Evolutionary conservation across 768 basidiomycete genomes (phyloP).

Genomic region (Calocybe gangraenosa): DNA sequence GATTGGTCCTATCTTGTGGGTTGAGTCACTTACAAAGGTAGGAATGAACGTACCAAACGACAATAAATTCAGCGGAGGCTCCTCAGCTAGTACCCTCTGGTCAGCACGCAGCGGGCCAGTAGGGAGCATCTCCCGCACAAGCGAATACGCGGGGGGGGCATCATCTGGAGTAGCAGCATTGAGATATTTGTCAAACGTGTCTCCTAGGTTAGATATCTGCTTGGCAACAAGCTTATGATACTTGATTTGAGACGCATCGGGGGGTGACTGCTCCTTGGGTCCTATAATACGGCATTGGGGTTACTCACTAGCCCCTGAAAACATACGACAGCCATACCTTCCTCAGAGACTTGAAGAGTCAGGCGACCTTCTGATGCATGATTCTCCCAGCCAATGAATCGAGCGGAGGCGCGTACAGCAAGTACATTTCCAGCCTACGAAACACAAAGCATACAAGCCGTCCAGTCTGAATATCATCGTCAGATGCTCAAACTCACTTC

Average conservation of each 20-base stretch:
- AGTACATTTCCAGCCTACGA: conserved; percentile 29
- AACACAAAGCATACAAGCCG: too few relatives aligned
- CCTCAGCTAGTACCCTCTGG: conserved; percentile 16
- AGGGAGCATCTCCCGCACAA: conserved; percentile 21
- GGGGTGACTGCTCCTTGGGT: conserved; percentile 3
- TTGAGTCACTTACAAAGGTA: not conserved
- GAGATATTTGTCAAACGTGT: conserved; percentile 17
- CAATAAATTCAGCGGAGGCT: conserved; percentile 21
- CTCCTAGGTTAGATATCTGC: conserved; percentile 15
- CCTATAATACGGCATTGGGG: not conserved
- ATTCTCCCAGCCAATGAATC: conserved; percentile 26
- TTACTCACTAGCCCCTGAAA: too few relatives aligned
- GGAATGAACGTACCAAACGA: conserved; percentile 22
- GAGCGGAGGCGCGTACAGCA: conserved; percentile 27
- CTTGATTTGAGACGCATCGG: conserved; percentile 7
- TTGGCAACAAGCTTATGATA: conserved; percentile 9
- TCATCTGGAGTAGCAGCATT: conserved; percentile 16
- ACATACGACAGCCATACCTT: conserved; percentile 14
- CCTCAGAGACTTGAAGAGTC: conserved; percentile 19
- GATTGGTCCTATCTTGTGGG: not conserved
- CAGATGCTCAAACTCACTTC: conserved; percentile 3
- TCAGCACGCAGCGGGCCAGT: conserved; percentile 22
- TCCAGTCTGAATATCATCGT: too few relatives aligned
- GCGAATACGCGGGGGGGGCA: conserved; percentile 19
- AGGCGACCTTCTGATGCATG: conserved; percentile 23